Evolutionary conservation across 1,284 basidiomycete species (phyloP).

Genomic region (Rhodotorula sp.): DNA sequence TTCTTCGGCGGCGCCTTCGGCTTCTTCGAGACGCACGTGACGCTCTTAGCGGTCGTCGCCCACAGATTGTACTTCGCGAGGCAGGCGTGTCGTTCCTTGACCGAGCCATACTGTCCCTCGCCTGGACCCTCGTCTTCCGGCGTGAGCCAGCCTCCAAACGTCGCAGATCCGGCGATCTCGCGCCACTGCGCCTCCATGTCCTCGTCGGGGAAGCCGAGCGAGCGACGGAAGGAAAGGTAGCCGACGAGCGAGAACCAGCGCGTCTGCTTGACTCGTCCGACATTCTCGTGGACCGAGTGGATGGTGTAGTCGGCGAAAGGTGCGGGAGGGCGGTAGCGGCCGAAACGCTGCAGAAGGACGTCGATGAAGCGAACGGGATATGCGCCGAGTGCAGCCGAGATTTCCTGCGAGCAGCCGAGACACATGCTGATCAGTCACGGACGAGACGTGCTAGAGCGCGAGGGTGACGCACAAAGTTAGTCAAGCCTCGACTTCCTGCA

Average conservation of each 20-base stretch:
- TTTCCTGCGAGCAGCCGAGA: constrained; percentile 56
- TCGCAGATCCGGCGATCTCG: neutral
- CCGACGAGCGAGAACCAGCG: constrained; percentile 63
- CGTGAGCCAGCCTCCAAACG: constrained; percentile 4
- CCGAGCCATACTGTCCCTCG: constrained; percentile 4
- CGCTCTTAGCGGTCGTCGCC: neutral
- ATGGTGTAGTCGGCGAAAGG: constrained; percentile 69
- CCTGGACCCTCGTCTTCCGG: neutral
- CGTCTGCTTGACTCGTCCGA: constrained; percentile 73
- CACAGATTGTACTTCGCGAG: constrained; percentile 1
- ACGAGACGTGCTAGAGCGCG: neutral
- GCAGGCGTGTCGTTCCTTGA: neutral
- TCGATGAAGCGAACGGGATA: constrained; percentile 77
- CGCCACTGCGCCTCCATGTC: neutral
- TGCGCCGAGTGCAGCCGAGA: constrained; percentile 62
- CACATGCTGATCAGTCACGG: neutral
- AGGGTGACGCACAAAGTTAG: constrained; percentile 59
- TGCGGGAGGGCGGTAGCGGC: constrained; percentile 61
- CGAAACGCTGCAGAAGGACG: constrained; percentile 66
- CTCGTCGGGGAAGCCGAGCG: constrained; percentile 25
- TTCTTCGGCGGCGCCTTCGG: neutral
- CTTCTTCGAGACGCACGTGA: neutral
- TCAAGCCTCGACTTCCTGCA: constrained; percentile 65
- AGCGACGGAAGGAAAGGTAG: constrained; percentile 34
- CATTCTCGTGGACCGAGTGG: constrained; percentile 66